Conservation (phyloP, 2,329 filamentous ascomycete species). For the Blumeriella jaapii region DNA sequence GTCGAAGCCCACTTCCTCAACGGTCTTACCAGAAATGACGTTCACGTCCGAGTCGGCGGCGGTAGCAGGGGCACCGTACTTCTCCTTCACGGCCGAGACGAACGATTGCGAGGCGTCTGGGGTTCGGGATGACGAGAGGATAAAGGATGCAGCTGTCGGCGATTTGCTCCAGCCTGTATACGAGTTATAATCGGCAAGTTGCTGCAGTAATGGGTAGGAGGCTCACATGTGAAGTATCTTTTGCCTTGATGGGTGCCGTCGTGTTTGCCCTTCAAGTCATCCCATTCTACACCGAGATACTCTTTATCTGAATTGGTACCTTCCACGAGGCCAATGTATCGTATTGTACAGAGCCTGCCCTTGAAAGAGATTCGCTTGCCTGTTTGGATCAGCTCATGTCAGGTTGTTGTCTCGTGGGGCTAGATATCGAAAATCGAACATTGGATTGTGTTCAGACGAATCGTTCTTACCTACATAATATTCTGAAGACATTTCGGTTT, state of each 20-base stretch:
- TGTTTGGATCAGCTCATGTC: conserved; percentile 26
- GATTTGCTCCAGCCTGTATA: conserved; percentile 44
- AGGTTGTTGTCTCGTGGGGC: too few relatives aligned
- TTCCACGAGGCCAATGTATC: conserved; percentile 66
- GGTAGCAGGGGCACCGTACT: conserved; percentile 60
- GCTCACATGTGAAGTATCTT: conserved; percentile 72
- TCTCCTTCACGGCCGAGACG: conserved; percentile 65
- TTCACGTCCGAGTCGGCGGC: conserved; percentile 34
- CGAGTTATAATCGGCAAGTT: conserved; percentile 2
- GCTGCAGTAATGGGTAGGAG: not conserved
- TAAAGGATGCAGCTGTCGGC: conserved; percentile 71
- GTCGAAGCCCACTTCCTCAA: conserved; percentile 89
- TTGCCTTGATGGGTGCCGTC: conserved; percentile 69
- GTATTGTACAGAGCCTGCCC: conserved; percentile 68
- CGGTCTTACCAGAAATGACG: conserved; percentile 65
- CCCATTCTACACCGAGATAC: conserved; percentile 97
- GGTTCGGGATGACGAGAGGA: conserved; percentile 65
- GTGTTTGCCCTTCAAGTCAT: conserved; percentile 83
- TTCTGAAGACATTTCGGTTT: not conserved
- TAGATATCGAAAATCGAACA: too few relatives aligned
- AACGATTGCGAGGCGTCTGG: conserved; percentile 61
- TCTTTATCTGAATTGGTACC: conserved; percentile 53
- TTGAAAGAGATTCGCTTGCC: conserved; percentile 75
- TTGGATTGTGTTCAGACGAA: too few relatives aligned
- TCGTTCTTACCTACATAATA: conserved; percentile 5